Evolutionary conservation across 2,329 filamentous ascomycete genomes (phyloP).

Genomic region (Lecanosticta acicola): DNA sequence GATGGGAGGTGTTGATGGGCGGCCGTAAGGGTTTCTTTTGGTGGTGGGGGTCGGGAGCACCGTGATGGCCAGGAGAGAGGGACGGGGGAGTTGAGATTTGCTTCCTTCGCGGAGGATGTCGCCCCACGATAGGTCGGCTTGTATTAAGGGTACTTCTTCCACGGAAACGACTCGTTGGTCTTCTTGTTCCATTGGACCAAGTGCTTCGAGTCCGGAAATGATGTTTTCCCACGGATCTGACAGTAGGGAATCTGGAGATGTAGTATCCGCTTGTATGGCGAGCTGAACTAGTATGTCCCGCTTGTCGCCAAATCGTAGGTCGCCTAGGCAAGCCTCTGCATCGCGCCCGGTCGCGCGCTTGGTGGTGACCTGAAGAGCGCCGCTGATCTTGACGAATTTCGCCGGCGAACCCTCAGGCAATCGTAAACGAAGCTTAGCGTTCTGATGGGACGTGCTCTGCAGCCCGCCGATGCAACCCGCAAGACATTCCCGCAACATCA

Average conservation of each 20-base stretch:
- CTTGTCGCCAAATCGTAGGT: constrained; percentile 93
- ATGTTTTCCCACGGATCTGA: constrained; percentile 97
- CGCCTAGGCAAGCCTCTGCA: constrained; percentile 85
- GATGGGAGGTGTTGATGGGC: constrained; percentile 66
- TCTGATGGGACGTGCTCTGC: constrained; percentile 95
- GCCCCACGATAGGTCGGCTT: constrained; percentile 88
- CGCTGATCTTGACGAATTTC: constrained; percentile 98
- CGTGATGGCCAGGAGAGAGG: constrained; percentile 87
- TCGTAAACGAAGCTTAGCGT: constrained; percentile 90
- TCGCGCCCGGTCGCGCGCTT: constrained; percentile 93
- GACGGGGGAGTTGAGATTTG: constrained; percentile 76
- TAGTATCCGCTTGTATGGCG: constrained; percentile 80
- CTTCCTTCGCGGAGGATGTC: constrained; percentile 88
- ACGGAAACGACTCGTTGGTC: constrained; percentile 78
- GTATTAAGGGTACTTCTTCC: constrained; percentile 90
- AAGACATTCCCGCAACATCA: constrained; percentile 97
- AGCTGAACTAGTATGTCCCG: constrained; percentile 89
- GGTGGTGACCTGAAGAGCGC: constrained; percentile 90
- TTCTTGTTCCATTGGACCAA: constrained; percentile 80
- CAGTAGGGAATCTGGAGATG: constrained; percentile 74
- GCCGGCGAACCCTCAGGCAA: constrained; percentile 93
- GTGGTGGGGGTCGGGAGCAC: constrained; percentile 65
- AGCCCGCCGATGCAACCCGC: constrained; percentile 87
- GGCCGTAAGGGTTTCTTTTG: constrained; percentile 20
- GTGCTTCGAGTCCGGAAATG: constrained; percentile 86